These are phyloP conservation scores for Chiua virens DNA, from an alignment of 768 basidiomycete genomes.

Conservation along the genomic window DNA sequence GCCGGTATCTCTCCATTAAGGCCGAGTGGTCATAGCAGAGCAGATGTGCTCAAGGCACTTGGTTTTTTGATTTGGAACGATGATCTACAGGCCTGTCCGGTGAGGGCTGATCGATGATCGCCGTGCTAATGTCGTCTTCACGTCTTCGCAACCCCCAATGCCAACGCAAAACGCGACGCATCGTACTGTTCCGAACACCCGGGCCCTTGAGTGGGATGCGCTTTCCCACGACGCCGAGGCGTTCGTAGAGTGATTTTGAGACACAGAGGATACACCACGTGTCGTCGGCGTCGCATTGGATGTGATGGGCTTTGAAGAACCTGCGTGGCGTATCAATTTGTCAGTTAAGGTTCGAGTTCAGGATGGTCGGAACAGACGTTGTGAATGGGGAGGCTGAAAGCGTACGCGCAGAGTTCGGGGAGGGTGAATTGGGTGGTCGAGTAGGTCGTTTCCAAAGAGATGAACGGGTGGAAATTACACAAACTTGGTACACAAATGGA, in stretches of 20 bases:
- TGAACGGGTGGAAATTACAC: constrained; percentile 32
- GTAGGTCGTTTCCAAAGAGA: constrained; percentile 44
- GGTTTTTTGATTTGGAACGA: too few species aligned
- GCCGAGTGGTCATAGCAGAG: too few species aligned
- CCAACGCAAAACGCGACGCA: constrained; percentile 27
- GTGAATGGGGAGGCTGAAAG: constrained; percentile 22
- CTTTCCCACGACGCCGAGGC: constrained; percentile 58
- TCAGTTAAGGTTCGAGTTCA: background rate
- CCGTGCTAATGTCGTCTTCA: too few species aligned
- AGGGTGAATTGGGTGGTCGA: constrained; percentile 44
- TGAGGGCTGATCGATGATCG: too few species aligned
- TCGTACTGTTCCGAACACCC: constrained; percentile 47
- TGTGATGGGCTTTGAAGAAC: constrained; percentile 36
- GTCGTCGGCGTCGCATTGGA: constrained; percentile 42
- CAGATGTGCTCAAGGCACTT: too few species aligned
- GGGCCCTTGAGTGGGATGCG: constrained; percentile 55
- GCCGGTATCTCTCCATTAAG: too few species aligned
- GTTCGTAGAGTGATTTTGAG: constrained; percentile 57
- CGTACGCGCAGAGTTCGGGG: constrained; percentile 42
- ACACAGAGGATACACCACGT: constrained; percentile 67
- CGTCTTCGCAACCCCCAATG: too few species aligned
- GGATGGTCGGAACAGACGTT: constrained; percentile 9
- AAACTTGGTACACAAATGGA: constrained; percentile 56
- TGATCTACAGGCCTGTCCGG: too few species aligned
- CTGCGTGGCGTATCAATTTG: constrained; percentile 23